Evolutionary conservation across 441 rosid species (phyloP), one percentile per base, ranked within the genome.

Genomic region (Melastoma candidum): DNA sequence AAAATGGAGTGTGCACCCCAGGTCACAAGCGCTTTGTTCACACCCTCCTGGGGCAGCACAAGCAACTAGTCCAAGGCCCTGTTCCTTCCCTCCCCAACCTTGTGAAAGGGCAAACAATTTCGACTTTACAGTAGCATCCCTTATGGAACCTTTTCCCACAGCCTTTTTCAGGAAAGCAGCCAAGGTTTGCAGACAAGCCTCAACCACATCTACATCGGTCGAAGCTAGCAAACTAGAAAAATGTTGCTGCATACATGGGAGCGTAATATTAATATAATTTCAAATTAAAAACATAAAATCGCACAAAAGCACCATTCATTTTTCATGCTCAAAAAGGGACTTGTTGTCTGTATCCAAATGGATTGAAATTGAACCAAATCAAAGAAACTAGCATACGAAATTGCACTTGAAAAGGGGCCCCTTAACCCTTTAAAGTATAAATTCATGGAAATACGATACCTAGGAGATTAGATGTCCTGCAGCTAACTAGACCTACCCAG

Each of bases 21-120:
- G 71, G 76, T 80, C 87, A 73, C 74, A 76, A 26, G 93, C 85
- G 52, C 79, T 63, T 54, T 75, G 74, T 53, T 93, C 96, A 69
- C 85, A 80, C 57, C 71, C 81, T 68, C 77, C 70, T 60, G 71
- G 74, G 44, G 83, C 64, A 66, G 93, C 74, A 78, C 95, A 86
- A 44, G 85, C 81, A 68, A 78, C 74, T 68, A 93, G 75, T 62
- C 97, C 99, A 52, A 93, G 96, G 54, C 99, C 99, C 82, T 86
- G 97, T 68, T 93, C 99, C 71, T 93, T 89, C 51, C 95, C 93
- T 4, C 99, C 99, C 99, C 97, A 93, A 60, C 99, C 99, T 79
- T 89, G 99, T n/a, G 97, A 96, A 71, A 93, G 85, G 54, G 97
- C 75, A 79, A 86, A 89, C 47, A 93, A 71, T 74, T 80, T 89